Evolutionary conservation across 1,139 yeast genomes (phyloP), one percentile per base, ranked within the genome.

Genomic region (Wickerhamiella pararugosa): DNA sequence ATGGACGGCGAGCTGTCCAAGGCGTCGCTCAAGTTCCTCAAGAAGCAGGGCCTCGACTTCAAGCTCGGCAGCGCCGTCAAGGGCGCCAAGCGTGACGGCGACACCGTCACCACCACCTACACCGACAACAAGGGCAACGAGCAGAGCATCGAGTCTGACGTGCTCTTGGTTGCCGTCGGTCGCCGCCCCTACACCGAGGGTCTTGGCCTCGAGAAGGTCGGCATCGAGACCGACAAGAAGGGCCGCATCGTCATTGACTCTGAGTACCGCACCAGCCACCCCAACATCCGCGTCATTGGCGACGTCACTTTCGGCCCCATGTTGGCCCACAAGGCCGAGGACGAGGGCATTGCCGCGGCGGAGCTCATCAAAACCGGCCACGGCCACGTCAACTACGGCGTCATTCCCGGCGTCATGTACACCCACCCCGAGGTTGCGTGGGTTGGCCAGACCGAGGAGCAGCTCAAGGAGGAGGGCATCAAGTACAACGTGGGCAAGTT

Each of bases 261-360:
- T 49, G 86, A 90, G 69, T 90, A 75, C 75, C 80, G 83, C 67
- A 82, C 98, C 54, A 87, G 82, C 66, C 76, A 71, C 66, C 80
- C 86, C 48, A 94, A 92, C 67, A 87, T 92, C 60, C 83, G 94
- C 65, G 94, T 86, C 56, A 84, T 90, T 65, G 99, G 99, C 64
- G 99, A 92, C 62, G 96, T 79, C 47, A 92, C 98, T 38, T 90
- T 83, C 56, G 98, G 98, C 56, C 92, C 95, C 56, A 92, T 92
- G 99, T 76, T 92, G 68, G 99, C 99, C 50, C 99, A 92, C 75
- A 92, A 92, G 73, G 99, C 99, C 49, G 99, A 92, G 71, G 99
- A 92, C 65, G 99, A 92, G 72, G 99, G 96, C 66, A 79, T 92
- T 57, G 99, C 98, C 46, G 98, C 95, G 50, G 97, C 75, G 50